Evolutionary conservation across 768 basidiomycete genomes (phyloP).

Genomic region (Sarcodon sp.): DNA sequence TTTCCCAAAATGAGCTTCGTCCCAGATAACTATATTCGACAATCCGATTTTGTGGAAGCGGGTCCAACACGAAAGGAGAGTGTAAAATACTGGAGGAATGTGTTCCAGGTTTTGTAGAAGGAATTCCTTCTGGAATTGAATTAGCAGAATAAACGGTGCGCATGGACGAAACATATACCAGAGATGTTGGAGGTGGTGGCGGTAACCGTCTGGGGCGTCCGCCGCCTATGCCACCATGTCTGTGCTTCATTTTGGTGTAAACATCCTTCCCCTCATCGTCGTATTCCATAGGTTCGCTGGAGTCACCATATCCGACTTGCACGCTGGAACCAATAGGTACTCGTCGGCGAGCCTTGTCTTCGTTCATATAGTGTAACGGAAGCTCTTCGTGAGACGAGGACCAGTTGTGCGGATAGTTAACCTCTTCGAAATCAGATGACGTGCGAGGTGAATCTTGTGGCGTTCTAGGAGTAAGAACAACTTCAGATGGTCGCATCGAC

Average conservation of each 20-base stretch:
- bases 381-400: slow-evolving; percentile 22
- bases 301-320: slow-evolving; percentile 9
- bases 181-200: slow-evolving; percentile 50
- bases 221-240: slow-evolving; percentile 19
- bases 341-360: slow-evolving; percentile 36
- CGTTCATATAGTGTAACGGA: slow-evolving; percentile 39
- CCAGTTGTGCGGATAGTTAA: slow-evolving; percentile 39
- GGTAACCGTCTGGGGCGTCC: slow-evolving; percentile 52
- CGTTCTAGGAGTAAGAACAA: slow-evolving; percentile 60
- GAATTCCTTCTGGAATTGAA: slow-evolving; percentile 47
- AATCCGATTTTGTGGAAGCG: slow-evolving; percentile 89
- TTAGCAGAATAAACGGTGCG: not conserved
- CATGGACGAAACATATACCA: slow-evolving; percentile 8
- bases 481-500: slow-evolving; percentile 46
- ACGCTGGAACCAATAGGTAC: slow-evolving; percentile 21
- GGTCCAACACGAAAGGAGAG: slow-evolving; percentile 89
- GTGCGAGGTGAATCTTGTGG: slow-evolving; percentile 33
- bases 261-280: slow-evolving; percentile 60
- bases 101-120: slow-evolving; percentile 70
- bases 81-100: slow-evolving; percentile 74
- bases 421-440: slow-evolving; percentile 63
- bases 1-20: slow-evolving; percentile 99
- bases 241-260: slow-evolving; percentile 29
- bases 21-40: slow-evolving; percentile 85
- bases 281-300: slow-evolving; percentile 20